Percentiles rank a stretch among this genome's conserved stretches.
Evolutionary conservation across 345 rosid species (phyloP).

Genomic region (Camelina hispida): DNA sequence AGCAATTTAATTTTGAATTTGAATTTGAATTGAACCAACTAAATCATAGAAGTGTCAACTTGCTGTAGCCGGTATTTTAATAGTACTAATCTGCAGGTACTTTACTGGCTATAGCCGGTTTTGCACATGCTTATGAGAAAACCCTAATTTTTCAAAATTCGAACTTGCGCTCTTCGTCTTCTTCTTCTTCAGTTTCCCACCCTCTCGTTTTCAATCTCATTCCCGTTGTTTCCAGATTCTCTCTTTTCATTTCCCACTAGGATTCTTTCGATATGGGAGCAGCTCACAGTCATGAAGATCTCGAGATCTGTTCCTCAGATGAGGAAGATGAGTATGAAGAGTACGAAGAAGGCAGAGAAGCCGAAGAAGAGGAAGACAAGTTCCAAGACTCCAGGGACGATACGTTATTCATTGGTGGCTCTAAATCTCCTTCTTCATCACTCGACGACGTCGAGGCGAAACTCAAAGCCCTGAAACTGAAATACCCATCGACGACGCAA

Average conservation of each 20-base stretch:
- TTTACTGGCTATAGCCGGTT: conserved; percentile 36
- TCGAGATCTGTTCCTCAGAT: conserved; percentile 70
- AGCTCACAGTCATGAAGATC: conserved; percentile 70
- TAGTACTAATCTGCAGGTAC: not conserved
- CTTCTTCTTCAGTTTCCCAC: conserved; percentile 33
- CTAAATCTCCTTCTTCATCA: conserved; percentile 62
- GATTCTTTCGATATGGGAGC: conserved; percentile 57
- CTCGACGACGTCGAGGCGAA: conserved; percentile 69
- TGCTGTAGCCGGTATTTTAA: conserved; percentile 31
- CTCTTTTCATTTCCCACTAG: not conserved
- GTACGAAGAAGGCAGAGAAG: conserved; percentile 50
- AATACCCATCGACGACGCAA: conserved; percentile 54
- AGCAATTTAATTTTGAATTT: not conserved
- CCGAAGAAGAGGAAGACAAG: conserved; percentile 51
- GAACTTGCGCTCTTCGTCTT: conserved; percentile 46
- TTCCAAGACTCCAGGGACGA: conserved; percentile 59
- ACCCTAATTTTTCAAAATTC: conserved; percentile 63
- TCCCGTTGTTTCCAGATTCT: conserved; percentile 2
- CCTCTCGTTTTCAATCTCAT: conserved; percentile 34
- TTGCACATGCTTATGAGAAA: conserved; percentile 2
- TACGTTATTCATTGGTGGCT: conserved; percentile 49
- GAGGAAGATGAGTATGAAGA: conserved; percentile 48
- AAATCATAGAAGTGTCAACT: not conserved
- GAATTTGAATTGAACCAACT: conserved; percentile 5
- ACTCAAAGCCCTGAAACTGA: conserved; percentile 65